Evolutionary conservation across 257 asterid species (phyloP).

Genomic region (Galeopsis tetrahit): DNA sequence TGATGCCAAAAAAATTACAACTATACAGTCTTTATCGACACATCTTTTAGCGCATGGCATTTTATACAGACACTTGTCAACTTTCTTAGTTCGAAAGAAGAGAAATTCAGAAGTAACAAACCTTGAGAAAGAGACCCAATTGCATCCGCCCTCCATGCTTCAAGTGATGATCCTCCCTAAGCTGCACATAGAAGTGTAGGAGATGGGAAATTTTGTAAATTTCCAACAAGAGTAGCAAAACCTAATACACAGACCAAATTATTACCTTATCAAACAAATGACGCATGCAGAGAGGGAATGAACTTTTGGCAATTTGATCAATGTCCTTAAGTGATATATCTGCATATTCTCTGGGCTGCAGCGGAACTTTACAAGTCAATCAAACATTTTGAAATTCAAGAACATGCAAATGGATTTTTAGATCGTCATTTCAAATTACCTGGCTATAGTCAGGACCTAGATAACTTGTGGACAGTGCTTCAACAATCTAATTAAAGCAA

Average conservation of each 20-base stretch:
- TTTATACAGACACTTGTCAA: slow-evolving; percentile 21
- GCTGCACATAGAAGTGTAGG: slow-evolving; percentile 51
- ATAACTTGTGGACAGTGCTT: slow-evolving; percentile 89
- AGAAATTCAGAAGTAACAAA: slow-evolving; percentile 35
- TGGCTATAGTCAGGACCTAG: slow-evolving; percentile 93
- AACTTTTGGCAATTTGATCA: slow-evolving; percentile 84
- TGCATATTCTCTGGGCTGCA: slow-evolving; percentile 73
- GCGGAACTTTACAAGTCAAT: slow-evolving; percentile 36
- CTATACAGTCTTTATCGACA: slow-evolving; percentile 3
- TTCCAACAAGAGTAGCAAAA: slow-evolving; percentile 19
- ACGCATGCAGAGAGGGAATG: slow-evolving; percentile 99
- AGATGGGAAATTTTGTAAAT: slow-evolving; percentile 17
- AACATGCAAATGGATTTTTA: slow-evolving; percentile 28
- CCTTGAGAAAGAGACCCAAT: slow-evolving; percentile 95
- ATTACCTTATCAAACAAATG: slow-evolving; percentile 88
- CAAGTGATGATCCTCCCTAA: slow-evolving; percentile 97
- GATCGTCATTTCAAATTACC: slow-evolving; percentile 48
- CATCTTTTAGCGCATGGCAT: slow-evolving; percentile 21
- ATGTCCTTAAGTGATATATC: slow-evolving; percentile 83
- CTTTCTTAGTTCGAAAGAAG: neutral
- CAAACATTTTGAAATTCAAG: slow-evolving; percentile 31
- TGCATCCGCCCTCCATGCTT: slow-evolving; percentile 99
- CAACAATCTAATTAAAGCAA: slow-evolving; percentile 63
- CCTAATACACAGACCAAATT: slow-evolving; percentile 26
- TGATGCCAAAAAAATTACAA: slow-evolving; percentile 22